phyloP scores from a whole-genome alignment of 2,329 filamentous ascomycete genomes.

The Cordyceps sp. region DNA sequence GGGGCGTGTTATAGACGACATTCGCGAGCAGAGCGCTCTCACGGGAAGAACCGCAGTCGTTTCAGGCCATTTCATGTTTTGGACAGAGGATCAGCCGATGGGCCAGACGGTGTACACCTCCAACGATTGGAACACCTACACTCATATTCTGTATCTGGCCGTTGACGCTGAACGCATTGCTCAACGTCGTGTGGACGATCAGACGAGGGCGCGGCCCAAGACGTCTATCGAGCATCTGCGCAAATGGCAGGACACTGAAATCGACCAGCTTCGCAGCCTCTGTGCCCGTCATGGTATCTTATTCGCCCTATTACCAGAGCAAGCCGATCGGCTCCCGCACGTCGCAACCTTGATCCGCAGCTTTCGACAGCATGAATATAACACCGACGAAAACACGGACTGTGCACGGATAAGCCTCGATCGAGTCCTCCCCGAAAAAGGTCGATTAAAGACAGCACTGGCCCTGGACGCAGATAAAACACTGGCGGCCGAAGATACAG shows the following conservation, averaged over 20 bases:
- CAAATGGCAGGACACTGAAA: slow-evolving; percentile 32
- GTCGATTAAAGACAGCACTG: slow-evolving; percentile 24
- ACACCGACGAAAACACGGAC: slow-evolving; percentile 19
- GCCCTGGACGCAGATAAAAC: slow-evolving; percentile 44
- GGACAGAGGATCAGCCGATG: slow-evolving; percentile 19
- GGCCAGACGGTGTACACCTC: slow-evolving; percentile 21
- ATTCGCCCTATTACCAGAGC: slow-evolving; percentile 19
- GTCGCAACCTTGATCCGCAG: slow-evolving; percentile 3
- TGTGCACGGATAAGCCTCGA: slow-evolving; percentile 16
- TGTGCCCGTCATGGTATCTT: slow-evolving; percentile 29
- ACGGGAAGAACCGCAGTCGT: slow-evolving; percentile 26
- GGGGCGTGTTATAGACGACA: slow-evolving; percentile 24
- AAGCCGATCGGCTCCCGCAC: slow-evolving; percentile 9
- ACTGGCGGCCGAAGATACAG: slow-evolving; percentile 30
- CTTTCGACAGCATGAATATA: slow-evolving; percentile 1
- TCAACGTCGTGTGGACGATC: slow-evolving; percentile 21
- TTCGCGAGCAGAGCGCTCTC: slow-evolving; percentile 18
- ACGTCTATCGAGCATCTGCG: slow-evolving; percentile 19
- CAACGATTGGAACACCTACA: slow-evolving; percentile 28
- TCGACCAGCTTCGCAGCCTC: slow-evolving; percentile 18
- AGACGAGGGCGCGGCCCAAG: slow-evolving; percentile 14
- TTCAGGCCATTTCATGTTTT: slow-evolving; percentile 39
- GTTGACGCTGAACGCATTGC: slow-evolving; percentile 17
- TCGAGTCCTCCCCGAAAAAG: slow-evolving; percentile 8
- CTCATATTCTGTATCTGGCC: slow-evolving; percentile 42